Percentiles rank a stretch among this genome's conserved stretches.
Conservation (phyloP, 257 asterid genomes). For the Jasminum sambac region DNA sequence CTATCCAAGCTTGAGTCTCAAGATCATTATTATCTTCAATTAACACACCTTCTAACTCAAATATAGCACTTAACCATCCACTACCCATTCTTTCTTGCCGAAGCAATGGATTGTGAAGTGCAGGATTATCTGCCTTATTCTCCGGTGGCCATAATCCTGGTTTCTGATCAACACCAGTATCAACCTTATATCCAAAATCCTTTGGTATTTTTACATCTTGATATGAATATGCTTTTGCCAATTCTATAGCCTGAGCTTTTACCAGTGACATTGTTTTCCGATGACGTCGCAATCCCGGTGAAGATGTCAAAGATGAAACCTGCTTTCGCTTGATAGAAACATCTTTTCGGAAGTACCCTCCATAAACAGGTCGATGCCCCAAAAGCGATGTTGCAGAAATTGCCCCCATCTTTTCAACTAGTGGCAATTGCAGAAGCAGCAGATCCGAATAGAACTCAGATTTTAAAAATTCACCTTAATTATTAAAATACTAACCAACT, state of each 20-base stretch:
- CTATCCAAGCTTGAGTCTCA: slow-evolving; percentile 88
- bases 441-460: slow-evolving; percentile 24
- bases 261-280: slow-evolving; percentile 23
- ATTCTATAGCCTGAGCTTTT: slow-evolving; percentile 71
- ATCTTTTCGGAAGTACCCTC: slow-evolving; percentile 42
- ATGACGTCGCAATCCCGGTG: slow-evolving; percentile 24
- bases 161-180: slow-evolving; percentile 48
- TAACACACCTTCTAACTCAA: slow-evolving; percentile 95
- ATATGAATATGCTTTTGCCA: slow-evolving; percentile 54
- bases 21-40: slow-evolving; percentile 83
- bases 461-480: slow-evolving; percentile 1
- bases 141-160: slow-evolving; percentile 83
- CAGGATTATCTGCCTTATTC: slow-evolving; percentile 80
- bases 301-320: slow-evolving; percentile 26
- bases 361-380: slow-evolving; percentile 52
- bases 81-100: slow-evolving; percentile 93
- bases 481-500: slow-evolving; percentile 9
- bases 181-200: slow-evolving; percentile 49
- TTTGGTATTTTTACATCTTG: slow-evolving; percentile 54
- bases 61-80: slow-evolving; percentile 94
- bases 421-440: slow-evolving; percentile 20
- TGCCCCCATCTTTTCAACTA: slow-evolving; percentile 52
- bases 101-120: slow-evolving; percentile 82
- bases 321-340: slow-evolving; percentile 38
- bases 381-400: slow-evolving; percentile 72